Base-by-base conservation (phyloP, 148 eudicot genomes). In the Rhododendron griersonianum region DNA sequence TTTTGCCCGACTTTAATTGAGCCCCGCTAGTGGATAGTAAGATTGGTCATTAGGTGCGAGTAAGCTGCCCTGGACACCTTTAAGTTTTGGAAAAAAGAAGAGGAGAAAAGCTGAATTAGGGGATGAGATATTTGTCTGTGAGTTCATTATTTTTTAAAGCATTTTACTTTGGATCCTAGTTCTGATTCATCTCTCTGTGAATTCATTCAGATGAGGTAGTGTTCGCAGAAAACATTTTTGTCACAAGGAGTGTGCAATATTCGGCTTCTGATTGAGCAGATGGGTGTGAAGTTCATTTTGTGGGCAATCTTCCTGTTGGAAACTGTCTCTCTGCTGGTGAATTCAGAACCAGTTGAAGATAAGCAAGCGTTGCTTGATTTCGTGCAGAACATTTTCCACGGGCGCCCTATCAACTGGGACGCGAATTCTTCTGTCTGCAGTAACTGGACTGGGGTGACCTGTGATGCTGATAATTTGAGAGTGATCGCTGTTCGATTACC, bases 301-400 rank as follows among this genome's bases (percentile, higher is more conserved):
- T 83, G 73, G 75, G 85, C 91, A 83, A 86, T 92, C 33, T 83
- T 91, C 76, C 48, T 91, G 23, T 30, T 89, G 37, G 86, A 81
- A 82, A 83, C 89, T 21, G 35, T 83, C 82, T 87, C 61, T 8
- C 13, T 83, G 25, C 84, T 87, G 37, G 87, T 83, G 35, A 84
- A 79, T 37, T 57, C 89, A 19, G 98, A 95, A 45, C 93, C 94
- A 16, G 39, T 75, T 73, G 90, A 90, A 71, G 98, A 93, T 39
- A 91, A 91, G 81, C 91, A 80, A 86, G 92, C 93, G 53, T 84
- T 93, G 86, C 87, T 89, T 55, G 91, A 91, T 83, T 93, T 93
- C 80, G 28, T 80, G 55, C 47, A 21, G 11, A 83, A 81, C n/a
- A 37, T 91, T 75, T 78, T 71, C 71, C 89, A 87, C 83, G 51